Evolutionary conservation across 345 rosid genomes (phyloP), one percentile per base, ranked within the genome.

Genomic region (Diplotaxis tenuifolia): DNA sequence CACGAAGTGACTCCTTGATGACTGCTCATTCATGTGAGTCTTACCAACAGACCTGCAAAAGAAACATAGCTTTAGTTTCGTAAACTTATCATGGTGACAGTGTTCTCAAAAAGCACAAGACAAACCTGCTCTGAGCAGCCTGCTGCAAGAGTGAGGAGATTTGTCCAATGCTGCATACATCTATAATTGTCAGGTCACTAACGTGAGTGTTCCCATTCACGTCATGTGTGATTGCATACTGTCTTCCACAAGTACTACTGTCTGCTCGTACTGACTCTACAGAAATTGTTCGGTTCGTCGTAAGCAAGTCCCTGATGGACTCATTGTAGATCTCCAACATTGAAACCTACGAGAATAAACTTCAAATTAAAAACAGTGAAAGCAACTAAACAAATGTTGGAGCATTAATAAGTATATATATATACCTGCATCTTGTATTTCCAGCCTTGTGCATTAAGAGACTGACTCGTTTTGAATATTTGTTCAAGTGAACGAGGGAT

Each of bases 311-410:
- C 5, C 94, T 92, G 31, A 95, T 82, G 58, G 92, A 82, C 70
- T 95, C 99, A 11, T 95, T 95, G 85, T 95, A 95, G 9, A 95
- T 95, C 76, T 95, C 99, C 80, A 95, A 73, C 96, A 95, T 89
- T 23, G 99, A 95, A n/a, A 84, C 98, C 98, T 90, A 64, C 2
- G 28, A 21, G 62, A 16, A 60, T 38, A 45, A 56, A 45, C 14
- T 31, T 67, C 1, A 32, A 36, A 34, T 14, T 34, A 49, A 29
- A 22, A 67, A 15, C 31, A 67, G 32, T 18, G 11, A 20, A 23
- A 70, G 9, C 23, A 67, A n/a, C 0, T 59, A 4, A 65, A 75
- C 15, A 34, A 53, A 5, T 8, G 34, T 18, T 18, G 18, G 20
- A 72, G 4, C 29, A 47, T 52, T 36, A 11, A 19, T 11, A 12